Evolutionary conservation across 768 basidiomycete species (phyloP).

Genomic region (Hygrocybe punicea): DNA sequence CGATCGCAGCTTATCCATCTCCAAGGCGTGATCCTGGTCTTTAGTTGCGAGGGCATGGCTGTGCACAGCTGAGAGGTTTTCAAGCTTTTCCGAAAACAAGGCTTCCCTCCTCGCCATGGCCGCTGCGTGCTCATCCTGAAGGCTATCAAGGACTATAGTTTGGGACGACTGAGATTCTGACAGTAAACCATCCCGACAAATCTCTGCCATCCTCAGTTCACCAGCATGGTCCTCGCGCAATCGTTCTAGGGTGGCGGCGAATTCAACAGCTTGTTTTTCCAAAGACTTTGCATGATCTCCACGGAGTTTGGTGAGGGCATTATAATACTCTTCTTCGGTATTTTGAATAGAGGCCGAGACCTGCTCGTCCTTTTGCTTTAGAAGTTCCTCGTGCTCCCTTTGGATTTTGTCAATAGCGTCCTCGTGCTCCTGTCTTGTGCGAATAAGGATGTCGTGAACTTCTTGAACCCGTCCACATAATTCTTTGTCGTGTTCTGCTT

Average conservation of each 20-base stretch:
- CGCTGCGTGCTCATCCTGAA: constrained; percentile 71
- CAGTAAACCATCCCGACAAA: constrained; percentile 68
- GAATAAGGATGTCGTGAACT: constrained; percentile 48
- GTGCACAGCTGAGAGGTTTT: constrained; percentile 65
- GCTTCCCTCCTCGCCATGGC: constrained; percentile 65
- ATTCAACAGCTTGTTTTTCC: constrained; percentile 57
- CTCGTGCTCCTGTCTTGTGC: constrained; percentile 53
- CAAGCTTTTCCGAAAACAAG: constrained; percentile 61
- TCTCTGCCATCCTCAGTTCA: constrained; percentile 70
- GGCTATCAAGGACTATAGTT: constrained; percentile 53
- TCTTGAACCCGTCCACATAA: constrained; percentile 54
- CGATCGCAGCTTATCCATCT: constrained; percentile 56
- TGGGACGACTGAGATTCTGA: constrained; percentile 72
- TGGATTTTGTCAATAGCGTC: constrained; percentile 44
- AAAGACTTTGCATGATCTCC: constrained; percentile 65
- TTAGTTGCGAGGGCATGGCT: constrained; percentile 48
- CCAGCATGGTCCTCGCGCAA: constrained; percentile 74
- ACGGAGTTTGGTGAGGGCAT: constrained; percentile 73
- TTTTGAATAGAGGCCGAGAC: constrained; percentile 54
- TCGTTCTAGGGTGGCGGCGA: constrained; percentile 60
- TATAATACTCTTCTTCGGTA: constrained; percentile 80
- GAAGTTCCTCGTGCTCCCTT: constrained; percentile 51
- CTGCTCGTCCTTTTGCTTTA: constrained; percentile 62
- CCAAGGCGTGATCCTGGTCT: constrained; percentile 58
- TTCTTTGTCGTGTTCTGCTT: constrained; percentile 50